phyloP scores from a whole-genome alignment of 228 moss, liverwort and hornwort genomes.

The Sphagnum magellanicum region DNA sequence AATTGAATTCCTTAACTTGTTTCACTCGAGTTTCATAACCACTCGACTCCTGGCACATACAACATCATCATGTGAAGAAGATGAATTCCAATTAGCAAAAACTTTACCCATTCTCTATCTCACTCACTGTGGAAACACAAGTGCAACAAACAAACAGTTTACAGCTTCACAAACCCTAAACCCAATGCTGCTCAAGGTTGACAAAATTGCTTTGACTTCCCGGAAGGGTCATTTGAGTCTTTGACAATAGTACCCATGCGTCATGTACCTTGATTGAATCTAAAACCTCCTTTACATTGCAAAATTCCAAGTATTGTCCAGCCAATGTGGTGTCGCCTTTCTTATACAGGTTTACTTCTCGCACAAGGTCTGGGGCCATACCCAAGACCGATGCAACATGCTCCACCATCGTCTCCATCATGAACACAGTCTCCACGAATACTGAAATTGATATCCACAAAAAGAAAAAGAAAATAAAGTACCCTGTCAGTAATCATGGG shows the following conservation, averaged over 20 bases:
- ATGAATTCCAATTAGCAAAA: no score
- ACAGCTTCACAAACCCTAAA: no score
- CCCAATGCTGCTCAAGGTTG: no score
- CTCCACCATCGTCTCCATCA: slow-evolving; percentile 82
- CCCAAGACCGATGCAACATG: slow-evolving; percentile 62
- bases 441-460: slow-evolving; percentile 28
- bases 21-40: slow-evolving; percentile 38
- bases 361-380: slow-evolving; percentile 45
- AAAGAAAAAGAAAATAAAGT: no score
- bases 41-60: slow-evolving; percentile 52
- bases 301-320: slow-evolving; percentile 52
- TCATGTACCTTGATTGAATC: slow-evolving; percentile 47
- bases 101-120: no score
- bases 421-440: slow-evolving; percentile 78
- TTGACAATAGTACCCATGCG: background rate
- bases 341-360: slow-evolving; percentile 70
- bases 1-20: slow-evolving; percentile 51
- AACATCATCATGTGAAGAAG: no score
- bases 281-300: slow-evolving; percentile 59
- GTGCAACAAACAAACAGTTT: no score
- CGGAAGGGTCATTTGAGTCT: no score
- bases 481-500: no score
- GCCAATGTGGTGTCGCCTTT: slow-evolving; percentile 53
- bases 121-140: no score
- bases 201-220: no score